Conservation (phyloP, 768 basidiomycete genomes). For the Hortiboletus flavorubellus region DNA sequence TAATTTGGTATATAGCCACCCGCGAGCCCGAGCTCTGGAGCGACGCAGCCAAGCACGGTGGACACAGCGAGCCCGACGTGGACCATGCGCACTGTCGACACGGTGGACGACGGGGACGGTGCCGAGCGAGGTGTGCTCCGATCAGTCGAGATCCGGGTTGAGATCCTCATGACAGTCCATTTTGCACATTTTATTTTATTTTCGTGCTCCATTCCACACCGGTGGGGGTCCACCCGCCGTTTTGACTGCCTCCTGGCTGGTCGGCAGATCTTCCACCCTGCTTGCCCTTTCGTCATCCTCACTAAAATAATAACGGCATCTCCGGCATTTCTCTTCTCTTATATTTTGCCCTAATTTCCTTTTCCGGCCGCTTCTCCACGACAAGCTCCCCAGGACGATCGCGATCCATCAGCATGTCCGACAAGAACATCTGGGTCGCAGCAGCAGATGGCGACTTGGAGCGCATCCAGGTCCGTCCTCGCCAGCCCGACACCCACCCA, state of each 20-base stretch:
- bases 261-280: not conserved
- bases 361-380: slow-evolving; percentile 18
- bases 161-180: slow-evolving; percentile 17
- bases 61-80: not conserved
- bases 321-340: not conserved
- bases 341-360: slow-evolving; percentile 25
- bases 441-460: slow-evolving; percentile 84
- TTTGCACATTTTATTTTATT: not conserved
- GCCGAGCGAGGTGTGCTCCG: slow-evolving; percentile 23
- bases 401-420: slow-evolving; percentile 31
- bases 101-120: slow-evolving; percentile 16
- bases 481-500: not conserved
- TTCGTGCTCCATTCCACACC: not conserved
- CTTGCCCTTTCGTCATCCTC: not conserved
- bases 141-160: slow-evolving; percentile 28
- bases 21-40: not conserved
- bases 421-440: slow-evolving; percentile 87
- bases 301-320: slow-evolving; percentile 11
- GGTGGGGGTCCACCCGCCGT: too few species aligned
- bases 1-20: slow-evolving; percentile 13
- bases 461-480: slow-evolving; percentile 63
- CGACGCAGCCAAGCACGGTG: not conserved
- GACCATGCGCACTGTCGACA: not conserved
- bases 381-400: slow-evolving; percentile 16
- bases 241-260: not conserved